Conservation (phyloP, 148 eudicot genomes). For the Chenopodium quinoa region DNA sequence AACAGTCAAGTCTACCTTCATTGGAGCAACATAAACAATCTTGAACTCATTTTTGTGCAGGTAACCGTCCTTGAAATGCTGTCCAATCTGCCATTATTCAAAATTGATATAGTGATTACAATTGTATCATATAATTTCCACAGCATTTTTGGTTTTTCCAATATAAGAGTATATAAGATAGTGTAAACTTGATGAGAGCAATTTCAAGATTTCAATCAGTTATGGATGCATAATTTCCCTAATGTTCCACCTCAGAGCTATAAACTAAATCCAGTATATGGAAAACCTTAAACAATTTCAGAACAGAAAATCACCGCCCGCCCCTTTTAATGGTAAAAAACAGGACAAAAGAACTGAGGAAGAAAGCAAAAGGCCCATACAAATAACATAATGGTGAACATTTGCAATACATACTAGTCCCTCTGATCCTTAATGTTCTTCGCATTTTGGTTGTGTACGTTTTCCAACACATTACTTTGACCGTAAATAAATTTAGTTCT, state of each 20-base stretch:
- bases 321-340: not conserved
- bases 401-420: not conserved
- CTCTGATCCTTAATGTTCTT: too few species aligned
- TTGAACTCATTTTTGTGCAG: slow-evolving; percentile 96
- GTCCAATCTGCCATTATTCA: slow-evolving; percentile 60
- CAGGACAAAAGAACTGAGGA: not conserved
- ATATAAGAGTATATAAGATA: not conserved
- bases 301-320: not conserved
- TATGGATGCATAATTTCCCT: not conserved
- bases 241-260: not conserved
- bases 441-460: too few species aligned
- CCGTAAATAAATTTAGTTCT: too few species aligned
- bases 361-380: not conserved
- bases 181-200: not conserved
- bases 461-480: too few species aligned
- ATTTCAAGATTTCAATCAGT: not conserved
- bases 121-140: slow-evolving; percentile 2
- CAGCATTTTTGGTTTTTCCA: not conserved
- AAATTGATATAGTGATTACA: slow-evolving; percentile 7
- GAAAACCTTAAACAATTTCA: not conserved
- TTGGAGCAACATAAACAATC: slow-evolving; percentile 98
- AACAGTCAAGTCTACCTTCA: slow-evolving; percentile 60
- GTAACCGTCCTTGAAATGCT: slow-evolving; percentile 93
- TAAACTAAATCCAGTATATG: not conserved
- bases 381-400: not conserved